These are phyloP conservation scores for Chaetomiaceae sp. DNA, from an alignment of 2,329 filamentous ascomycete species.

Conservation along the genomic window DNA sequence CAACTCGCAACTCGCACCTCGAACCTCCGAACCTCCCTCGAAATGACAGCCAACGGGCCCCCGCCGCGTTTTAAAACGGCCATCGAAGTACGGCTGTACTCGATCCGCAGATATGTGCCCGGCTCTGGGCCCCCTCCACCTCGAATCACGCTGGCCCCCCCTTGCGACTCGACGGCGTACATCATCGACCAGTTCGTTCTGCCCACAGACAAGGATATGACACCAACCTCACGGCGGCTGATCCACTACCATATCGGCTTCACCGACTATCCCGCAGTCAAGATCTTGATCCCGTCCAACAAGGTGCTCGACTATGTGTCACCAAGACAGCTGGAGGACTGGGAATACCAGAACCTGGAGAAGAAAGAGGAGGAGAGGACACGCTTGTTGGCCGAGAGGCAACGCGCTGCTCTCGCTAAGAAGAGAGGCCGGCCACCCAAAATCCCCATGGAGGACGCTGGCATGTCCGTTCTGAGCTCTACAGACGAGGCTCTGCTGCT, in stretches of 20 bases:
- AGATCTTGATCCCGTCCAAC: conserved; percentile 42
- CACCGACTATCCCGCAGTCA: conserved; percentile 47
- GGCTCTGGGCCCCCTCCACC: conserved; percentile 45
- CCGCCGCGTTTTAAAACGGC: conserved; percentile 11
- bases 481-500: conserved; percentile 29
- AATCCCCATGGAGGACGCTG: conserved; percentile 9
- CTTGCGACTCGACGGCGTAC: conserved; percentile 49
- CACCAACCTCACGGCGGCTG: conserved; percentile 33
- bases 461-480: conserved; percentile 8
- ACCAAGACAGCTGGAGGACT: conserved; percentile 50
- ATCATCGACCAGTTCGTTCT: conserved; percentile 51
- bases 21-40: no score
- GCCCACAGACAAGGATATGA: conserved; percentile 31
- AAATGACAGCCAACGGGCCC: neutral
- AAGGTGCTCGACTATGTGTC: conserved; percentile 56
- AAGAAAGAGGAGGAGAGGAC: conserved; percentile 37
- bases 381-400: conserved; percentile 8
- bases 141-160: conserved; percentile 44
- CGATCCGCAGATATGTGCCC: conserved; percentile 18
- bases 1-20: no score
- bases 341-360: conserved; percentile 44
- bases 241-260: conserved; percentile 53
- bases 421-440: conserved; percentile 17
- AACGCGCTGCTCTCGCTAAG: conserved; percentile 3
- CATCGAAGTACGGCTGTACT: conserved; percentile 21